These are phyloP conservation scores for Stemphylium beticola DNA, from an alignment of 2,329 filamentous ascomycete species.

Conservation along the genomic window DNA sequence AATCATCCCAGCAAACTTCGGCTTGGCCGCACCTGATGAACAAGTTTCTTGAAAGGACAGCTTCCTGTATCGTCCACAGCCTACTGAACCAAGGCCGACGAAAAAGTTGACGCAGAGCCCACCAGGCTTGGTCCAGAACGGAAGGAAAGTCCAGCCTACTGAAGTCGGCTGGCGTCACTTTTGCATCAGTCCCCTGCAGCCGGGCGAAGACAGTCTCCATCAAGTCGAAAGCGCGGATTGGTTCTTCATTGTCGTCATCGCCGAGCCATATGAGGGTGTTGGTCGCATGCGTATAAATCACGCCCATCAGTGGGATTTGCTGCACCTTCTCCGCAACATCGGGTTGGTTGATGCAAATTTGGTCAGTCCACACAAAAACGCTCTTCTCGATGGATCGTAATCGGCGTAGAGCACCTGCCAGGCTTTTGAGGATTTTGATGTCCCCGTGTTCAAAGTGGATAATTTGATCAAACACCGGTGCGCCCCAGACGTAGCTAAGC, in stretches of 20 bases:
- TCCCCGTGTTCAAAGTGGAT: constrained; percentile 12
- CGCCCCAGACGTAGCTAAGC: constrained; percentile 32
- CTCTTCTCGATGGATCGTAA: constrained; percentile 22
- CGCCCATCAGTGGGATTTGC: constrained; percentile 35
- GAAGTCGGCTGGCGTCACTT: constrained; percentile 25
- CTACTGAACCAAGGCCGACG: constrained; percentile 28
- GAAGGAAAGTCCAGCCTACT: constrained; percentile 21
- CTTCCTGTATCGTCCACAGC: constrained; percentile 36
- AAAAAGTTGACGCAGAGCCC: constrained; percentile 22
- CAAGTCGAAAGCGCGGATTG: constrained; percentile 21
- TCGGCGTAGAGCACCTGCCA: constrained; percentile 24
- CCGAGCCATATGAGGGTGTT: constrained; percentile 40
- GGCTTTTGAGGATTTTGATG: constrained; percentile 24
- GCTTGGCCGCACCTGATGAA: constrained; percentile 27
- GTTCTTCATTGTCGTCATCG: constrained; percentile 22
- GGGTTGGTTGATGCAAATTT: constrained; percentile 23
- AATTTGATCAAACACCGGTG: constrained; percentile 20
- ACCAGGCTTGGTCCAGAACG: constrained; percentile 17
- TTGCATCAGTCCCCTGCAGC: constrained; percentile 21
- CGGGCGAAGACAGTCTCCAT: constrained; percentile 20
- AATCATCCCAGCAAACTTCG: constrained; percentile 27
- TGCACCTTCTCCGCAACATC: constrained; percentile 29
- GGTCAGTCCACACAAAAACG: constrained; percentile 34
- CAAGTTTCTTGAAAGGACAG: constrained; percentile 22
- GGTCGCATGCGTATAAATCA: constrained; percentile 32